Percentiles rank a stretch among this genome's conserved stretches.
phyloP scores from a whole-genome alignment of 768 basidiomycete genomes.

The Xanthoconium stramineum region DNA sequence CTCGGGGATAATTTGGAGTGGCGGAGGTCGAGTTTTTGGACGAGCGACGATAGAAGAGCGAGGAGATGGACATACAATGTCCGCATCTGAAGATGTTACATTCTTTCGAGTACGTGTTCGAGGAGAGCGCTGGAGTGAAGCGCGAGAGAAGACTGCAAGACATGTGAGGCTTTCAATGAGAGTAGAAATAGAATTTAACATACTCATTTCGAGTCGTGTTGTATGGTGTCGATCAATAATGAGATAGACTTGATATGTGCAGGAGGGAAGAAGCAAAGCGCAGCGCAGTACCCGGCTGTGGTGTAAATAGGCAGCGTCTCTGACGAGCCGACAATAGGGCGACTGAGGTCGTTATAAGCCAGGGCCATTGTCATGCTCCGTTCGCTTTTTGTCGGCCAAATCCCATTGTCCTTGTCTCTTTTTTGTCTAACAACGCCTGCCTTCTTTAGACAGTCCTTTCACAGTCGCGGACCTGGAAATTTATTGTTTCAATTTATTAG shows the following conservation, averaged over 20 bases:
- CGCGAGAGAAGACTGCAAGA: conserved; percentile 20
- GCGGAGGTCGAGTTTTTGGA: conserved; percentile 23
- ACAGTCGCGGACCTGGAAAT: conserved; percentile 17
- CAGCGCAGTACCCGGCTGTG: neutral
- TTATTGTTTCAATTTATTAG: conserved; percentile 15
- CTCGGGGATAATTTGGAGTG: conserved; percentile 33
- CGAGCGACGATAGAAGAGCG: conserved; percentile 2
- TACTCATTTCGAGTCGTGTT: conserved; percentile 25
- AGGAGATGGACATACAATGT: conserved; percentile 3
- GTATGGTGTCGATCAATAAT: neutral
- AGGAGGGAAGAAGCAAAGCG: neutral
- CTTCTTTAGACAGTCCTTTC: conserved; percentile 13
- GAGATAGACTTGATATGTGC: conserved; percentile 2
- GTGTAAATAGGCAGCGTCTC: neutral
- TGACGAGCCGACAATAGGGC: conserved; percentile 17
- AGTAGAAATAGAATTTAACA: neutral
- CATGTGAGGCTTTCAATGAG: neutral
- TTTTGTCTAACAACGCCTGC: conserved; percentile 23
- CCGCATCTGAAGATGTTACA: conserved; percentile 5
- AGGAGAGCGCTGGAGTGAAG: conserved; percentile 27
- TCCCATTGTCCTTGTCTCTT: conserved; percentile 26
- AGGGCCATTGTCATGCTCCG: conserved; percentile 6
- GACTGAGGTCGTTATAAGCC: neutral
- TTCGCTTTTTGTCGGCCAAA: conserved; percentile 22
- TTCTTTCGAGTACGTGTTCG: conserved; percentile 24